Conservation (phyloP, 2,329 filamentous ascomycete genomes). For the Gremmenia infestans region DNA sequence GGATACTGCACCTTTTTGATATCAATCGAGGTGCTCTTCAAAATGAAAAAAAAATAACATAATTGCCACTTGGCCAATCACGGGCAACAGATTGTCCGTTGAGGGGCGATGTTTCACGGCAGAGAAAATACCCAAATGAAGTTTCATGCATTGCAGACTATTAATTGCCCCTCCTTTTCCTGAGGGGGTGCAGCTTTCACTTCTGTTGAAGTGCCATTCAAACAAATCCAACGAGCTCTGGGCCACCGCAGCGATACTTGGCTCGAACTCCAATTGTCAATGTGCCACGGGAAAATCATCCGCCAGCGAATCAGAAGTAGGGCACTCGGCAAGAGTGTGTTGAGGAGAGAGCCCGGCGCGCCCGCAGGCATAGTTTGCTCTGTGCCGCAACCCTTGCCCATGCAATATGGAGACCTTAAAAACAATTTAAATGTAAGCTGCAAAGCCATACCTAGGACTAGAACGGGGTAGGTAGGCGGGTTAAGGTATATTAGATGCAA, state of each 20-base stretch:
- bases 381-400: slow-evolving; percentile 16
- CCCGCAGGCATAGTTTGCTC: slow-evolving; percentile 17
- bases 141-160: slow-evolving; percentile 11
- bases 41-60: not conserved
- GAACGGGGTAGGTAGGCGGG: not conserved
- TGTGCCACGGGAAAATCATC: slow-evolving; percentile 7
- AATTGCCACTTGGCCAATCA: not conserved
- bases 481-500: not conserved
- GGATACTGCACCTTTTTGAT: slow-evolving; percentile 19
- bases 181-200: not conserved
- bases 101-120: slow-evolving; percentile 16
- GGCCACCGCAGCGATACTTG: not conserved
- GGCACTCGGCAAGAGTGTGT: not conserved
- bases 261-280: slow-evolving; percentile 4
- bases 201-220: slow-evolving; percentile 2
- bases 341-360: slow-evolving; percentile 14
- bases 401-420: slow-evolving; percentile 3
- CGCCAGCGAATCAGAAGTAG: slow-evolving; percentile 11
- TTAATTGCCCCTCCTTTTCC: slow-evolving; percentile 11
- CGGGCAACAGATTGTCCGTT: not conserved
- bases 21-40: slow-evolving; percentile 2
- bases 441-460: not conserved
- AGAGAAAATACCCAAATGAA: slow-evolving; percentile 23
- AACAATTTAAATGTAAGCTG: slow-evolving; percentile 2
- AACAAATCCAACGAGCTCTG: not conserved